Conservation (phyloP, 106 monocot species). For the Dendrobium catenatum region DNA sequence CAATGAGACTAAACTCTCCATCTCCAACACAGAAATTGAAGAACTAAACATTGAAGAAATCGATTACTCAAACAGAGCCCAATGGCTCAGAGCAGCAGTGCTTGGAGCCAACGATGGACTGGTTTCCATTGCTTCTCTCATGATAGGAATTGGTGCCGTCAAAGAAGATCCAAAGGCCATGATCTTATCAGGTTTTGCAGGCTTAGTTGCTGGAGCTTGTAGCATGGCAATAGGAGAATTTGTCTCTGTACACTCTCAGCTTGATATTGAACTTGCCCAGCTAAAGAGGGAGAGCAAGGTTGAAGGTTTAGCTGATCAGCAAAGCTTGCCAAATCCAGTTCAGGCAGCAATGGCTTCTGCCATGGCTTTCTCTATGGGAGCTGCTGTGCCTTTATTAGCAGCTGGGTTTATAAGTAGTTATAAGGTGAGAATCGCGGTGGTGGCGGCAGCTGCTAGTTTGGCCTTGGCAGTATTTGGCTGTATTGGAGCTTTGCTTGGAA, state of each 20-base stretch:
- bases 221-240: constrained; percentile 88
- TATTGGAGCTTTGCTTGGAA: constrained; percentile 46
- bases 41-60: background rate
- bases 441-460: constrained; percentile 31
- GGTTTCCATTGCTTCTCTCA: constrained; percentile 64
- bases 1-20: constrained; percentile 30
- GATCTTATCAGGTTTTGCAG: constrained; percentile 55
- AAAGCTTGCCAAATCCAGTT: constrained; percentile 36
- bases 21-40: constrained; percentile 13
- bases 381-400: constrained; percentile 47
- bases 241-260: constrained; percentile 64
- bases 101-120: constrained; percentile 82
- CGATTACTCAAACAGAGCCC: constrained; percentile 28
- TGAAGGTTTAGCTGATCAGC: too few relatives aligned
- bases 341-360: constrained; percentile 71
- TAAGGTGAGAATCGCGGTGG: constrained; percentile 40
- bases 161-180: constrained; percentile 38
- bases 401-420: constrained; percentile 39
- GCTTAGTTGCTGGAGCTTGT: constrained; percentile 65
- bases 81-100: constrained; percentile 73
- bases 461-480: constrained; percentile 48
- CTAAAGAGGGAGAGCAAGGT: constrained; percentile 18
- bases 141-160: constrained; percentile 67
- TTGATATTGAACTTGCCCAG: constrained; percentile 52
- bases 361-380: constrained; percentile 54